phyloP scores from a whole-genome alignment of 129 eudicot genomes.

The Saussurea involucrata region DNA sequence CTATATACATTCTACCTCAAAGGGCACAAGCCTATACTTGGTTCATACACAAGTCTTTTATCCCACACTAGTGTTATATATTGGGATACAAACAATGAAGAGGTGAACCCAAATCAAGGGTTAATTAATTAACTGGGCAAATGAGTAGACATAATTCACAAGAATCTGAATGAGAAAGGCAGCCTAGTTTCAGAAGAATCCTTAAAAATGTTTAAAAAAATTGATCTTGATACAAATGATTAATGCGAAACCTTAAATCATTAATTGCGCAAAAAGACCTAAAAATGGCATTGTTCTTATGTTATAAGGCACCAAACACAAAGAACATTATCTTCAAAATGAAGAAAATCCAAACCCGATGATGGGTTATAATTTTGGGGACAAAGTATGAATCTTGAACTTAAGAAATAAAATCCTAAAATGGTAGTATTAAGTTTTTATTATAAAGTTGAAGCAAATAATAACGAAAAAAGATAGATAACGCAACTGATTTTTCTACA shows the following conservation, averaged over 20 bases:
- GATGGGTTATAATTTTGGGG: conserved; percentile 4
- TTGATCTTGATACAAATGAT: neutral
- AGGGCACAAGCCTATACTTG: neutral
- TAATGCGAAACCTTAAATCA: neutral
- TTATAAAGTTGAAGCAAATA: conserved; percentile 1
- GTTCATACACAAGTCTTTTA: neutral
- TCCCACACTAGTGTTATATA: neutral
- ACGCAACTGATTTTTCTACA: neutral
- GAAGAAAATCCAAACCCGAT: neutral
- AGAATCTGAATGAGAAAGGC: neutral
- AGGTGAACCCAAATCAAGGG: neutral
- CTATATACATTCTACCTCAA: neutral
- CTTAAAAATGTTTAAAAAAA: neutral
- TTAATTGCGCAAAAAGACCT: neutral
- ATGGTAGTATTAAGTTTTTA: neutral
- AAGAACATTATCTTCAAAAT: neutral
- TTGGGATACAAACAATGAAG: neutral
- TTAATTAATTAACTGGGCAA: neutral
- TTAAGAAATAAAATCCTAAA: neutral
- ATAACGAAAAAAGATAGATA: neutral
- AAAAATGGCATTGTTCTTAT: neutral
- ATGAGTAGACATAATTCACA: neutral
- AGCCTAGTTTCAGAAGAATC: neutral
- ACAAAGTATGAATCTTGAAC: neutral
- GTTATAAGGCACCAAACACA: neutral